These are phyloP conservation scores for Grosmannia serpens DNA, from an alignment of 2,329 filamentous ascomycete genomes.

Conservation along the genomic window DNA sequence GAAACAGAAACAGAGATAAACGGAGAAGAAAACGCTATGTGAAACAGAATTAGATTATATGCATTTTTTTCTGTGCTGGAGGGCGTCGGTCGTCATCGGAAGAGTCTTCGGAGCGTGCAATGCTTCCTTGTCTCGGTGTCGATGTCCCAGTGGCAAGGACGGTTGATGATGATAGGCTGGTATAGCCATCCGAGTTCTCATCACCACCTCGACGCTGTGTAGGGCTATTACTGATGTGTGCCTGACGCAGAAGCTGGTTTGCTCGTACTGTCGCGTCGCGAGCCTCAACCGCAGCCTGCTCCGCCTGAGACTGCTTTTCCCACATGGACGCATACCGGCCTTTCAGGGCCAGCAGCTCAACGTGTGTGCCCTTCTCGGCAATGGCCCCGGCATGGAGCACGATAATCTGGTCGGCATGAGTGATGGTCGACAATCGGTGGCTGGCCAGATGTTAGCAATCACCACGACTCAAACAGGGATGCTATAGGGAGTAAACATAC, in stretches of 20 bases:
- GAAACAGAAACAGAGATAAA: constrained; percentile 4
- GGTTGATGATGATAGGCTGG: constrained; percentile 32
- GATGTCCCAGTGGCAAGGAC: constrained; percentile 25
- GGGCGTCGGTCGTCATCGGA: constrained; percentile 8
- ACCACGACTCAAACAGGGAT: not conserved
- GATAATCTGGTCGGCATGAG: constrained; percentile 16
- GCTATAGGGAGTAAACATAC: constrained; percentile 32
- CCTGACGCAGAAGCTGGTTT: constrained; percentile 34
- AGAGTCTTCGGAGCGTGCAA: constrained; percentile 8
- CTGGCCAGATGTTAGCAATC: constrained; percentile 20
- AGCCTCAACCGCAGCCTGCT: constrained; percentile 54
- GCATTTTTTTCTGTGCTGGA: not conserved
- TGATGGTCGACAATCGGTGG: constrained; percentile 60
- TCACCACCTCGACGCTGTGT: constrained; percentile 20
- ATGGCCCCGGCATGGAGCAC: constrained; percentile 16
- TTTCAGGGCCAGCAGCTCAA: constrained; percentile 56
- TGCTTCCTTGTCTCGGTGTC: constrained; percentile 14
- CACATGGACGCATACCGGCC: constrained; percentile 79
- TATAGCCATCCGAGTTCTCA: constrained; percentile 33
- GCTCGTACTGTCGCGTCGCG: constrained; percentile 29
- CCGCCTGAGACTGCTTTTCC: constrained; percentile 75
- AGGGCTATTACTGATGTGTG: constrained; percentile 28
- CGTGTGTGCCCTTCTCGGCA: constrained; percentile 28
- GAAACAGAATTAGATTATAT: constrained; percentile 5
- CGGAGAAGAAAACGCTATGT: constrained; percentile 1